Evolutionary conservation across 169 alveolate genomes (phyloP).

Genomic region (Perkinsus olseni): DNA sequence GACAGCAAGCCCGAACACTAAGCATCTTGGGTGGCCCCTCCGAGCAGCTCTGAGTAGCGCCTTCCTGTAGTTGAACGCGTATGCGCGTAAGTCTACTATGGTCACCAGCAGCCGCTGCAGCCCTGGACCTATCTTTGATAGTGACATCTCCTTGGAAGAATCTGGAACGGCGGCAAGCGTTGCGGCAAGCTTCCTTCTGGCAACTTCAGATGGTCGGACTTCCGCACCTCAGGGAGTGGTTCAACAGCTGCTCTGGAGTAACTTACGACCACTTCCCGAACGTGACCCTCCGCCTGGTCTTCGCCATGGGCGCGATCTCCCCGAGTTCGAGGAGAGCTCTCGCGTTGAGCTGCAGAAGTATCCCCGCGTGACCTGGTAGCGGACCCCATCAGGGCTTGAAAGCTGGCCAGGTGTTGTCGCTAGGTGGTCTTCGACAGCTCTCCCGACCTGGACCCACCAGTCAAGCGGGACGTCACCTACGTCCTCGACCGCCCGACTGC

Average conservation of each 20-base stretch:
- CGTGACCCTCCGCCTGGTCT: not conserved
- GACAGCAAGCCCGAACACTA: too few relatives aligned
- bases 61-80: too few relatives aligned
- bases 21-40: too few relatives aligned
- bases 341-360: not conserved
- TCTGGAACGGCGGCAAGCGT: not conserved
- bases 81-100: not conserved
- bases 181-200: not conserved
- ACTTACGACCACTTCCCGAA: not conserved
- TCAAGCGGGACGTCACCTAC: slow-evolving; percentile 11
- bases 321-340: not conserved
- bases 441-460: slow-evolving; percentile 3
- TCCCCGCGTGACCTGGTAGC: not conserved
- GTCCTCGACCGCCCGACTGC: not conserved
- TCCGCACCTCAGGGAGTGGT: not conserved
- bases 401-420: too few relatives aligned
- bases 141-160: slow-evolving; percentile 6
- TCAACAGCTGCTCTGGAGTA: not conserved
- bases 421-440: not conserved
- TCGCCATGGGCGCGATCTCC: not conserved
- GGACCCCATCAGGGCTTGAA: not conserved
- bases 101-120: not conserved
- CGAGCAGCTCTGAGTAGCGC: not conserved
- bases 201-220: not conserved
- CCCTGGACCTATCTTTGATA: not conserved